A percentile compares a stretch with the other conserved stretches of the same genome.
These are phyloP conservation scores for Dendrobium catenatum DNA, from an alignment of 106 monocot species.

Conservation along the genomic window DNA sequence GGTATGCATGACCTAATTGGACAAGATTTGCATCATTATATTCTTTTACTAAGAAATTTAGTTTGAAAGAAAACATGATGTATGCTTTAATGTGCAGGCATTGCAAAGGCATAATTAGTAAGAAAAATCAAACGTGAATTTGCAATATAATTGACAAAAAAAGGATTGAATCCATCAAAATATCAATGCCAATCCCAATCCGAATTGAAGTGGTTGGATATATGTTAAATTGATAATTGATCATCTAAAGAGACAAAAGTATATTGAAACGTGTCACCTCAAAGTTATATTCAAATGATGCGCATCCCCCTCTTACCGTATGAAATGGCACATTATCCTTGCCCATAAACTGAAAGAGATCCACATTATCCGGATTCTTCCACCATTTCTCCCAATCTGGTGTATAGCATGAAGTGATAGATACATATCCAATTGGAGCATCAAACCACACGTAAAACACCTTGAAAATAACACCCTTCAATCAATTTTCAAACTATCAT, in stretches of 20 bases:
- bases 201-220: not conserved
- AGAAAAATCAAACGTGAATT: not conserved
- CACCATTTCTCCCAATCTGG: constrained; percentile 96
- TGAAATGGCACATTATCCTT: constrained; percentile 99
- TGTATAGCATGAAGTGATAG: constrained; percentile 81
- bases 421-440: constrained; percentile 99
- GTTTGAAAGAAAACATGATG: not conserved
- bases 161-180: not conserved
- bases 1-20: no score
- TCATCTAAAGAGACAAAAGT: not conserved
- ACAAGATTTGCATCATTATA: no score
- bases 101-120: not conserved
- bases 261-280: not conserved
- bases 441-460: constrained; percentile 99
- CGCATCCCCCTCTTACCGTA: constrained; percentile 44
- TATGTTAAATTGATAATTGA: not conserved
- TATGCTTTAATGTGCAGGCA: not conserved
- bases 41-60: not conserved
- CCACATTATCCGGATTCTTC: constrained; percentile 94
- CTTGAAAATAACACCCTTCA: constrained; percentile 17
- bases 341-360: constrained; percentile 96
- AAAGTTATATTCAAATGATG: not conserved
- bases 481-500: not conserved
- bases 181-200: not conserved
- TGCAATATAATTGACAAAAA: not conserved